A percentile compares a stretch with the other conserved stretches of the same genome.
Evolutionary conservation across 345 rosid species (phyloP).

Genomic region (Gossypium arboreum): DNA sequence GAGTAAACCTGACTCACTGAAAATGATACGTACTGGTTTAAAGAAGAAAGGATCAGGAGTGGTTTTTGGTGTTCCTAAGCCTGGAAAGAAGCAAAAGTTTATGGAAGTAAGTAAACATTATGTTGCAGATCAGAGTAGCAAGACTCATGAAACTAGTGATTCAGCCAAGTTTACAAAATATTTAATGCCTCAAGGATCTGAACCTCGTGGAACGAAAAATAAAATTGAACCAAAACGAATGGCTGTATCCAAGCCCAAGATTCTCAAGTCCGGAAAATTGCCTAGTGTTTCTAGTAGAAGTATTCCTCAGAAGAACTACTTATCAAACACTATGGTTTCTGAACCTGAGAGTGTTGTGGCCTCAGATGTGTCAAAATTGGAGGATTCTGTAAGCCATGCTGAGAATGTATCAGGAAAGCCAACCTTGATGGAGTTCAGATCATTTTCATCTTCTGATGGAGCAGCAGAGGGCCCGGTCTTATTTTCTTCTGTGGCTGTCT

Average conservation of each 20-base stretch:
- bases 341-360: conserved; percentile 32
- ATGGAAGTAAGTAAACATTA: conserved; percentile 99
- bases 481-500: conserved; percentile 43
- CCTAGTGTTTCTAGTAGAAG: conserved; percentile 43
- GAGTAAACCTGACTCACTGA: conserved; percentile 45
- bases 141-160: conserved; percentile 49
- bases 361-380: conserved; percentile 35
- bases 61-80: conserved; percentile 88
- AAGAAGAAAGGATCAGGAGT: conserved; percentile 83
- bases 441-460: conserved; percentile 42
- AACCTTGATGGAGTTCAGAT: conserved; percentile 27
- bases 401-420: conserved; percentile 41
- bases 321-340: conserved; percentile 29
- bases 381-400: conserved; percentile 35
- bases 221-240: conserved; percentile 47
- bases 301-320: conserved; percentile 42
- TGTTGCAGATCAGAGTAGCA: conserved; percentile 45
- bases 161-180: conserved; percentile 57
- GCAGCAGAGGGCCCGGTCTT: conserved; percentile 40
- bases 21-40: conserved; percentile 65
- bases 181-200: conserved; percentile 61
- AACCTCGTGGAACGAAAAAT: conserved; percentile 58
- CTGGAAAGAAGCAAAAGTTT: conserved; percentile 94
- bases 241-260: conserved; percentile 49
- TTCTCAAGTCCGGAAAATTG: conserved; percentile 52